Evolutionary conservation across 2,329 filamentous ascomycete species (phyloP).

Genomic region (Calonectria hongkongensis): DNA sequence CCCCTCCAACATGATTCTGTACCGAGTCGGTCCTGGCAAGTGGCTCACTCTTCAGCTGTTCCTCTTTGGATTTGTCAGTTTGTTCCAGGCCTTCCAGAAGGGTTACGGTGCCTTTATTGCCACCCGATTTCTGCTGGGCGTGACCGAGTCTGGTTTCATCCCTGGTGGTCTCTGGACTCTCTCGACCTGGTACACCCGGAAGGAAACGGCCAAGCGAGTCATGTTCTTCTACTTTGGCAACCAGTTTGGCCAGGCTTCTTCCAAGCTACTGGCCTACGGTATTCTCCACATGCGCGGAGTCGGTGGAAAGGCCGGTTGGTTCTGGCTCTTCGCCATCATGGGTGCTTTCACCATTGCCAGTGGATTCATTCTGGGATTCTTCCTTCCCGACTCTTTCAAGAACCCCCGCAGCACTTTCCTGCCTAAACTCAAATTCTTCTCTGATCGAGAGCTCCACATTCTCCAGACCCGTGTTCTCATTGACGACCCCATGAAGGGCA

Average conservation of each 20-base stretch:
- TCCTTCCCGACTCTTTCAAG: slow-evolving; percentile 66
- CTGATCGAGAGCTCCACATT: slow-evolving; percentile 64
- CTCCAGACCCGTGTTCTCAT: slow-evolving; percentile 63
- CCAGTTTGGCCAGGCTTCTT: slow-evolving; percentile 65
- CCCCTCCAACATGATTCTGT: slow-evolving; percentile 61
- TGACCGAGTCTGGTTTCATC: slow-evolving; percentile 74
- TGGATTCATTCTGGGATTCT: slow-evolving; percentile 64
- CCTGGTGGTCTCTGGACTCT: slow-evolving; percentile 71
- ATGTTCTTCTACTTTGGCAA: slow-evolving; percentile 75
- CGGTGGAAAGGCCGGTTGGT: slow-evolving; percentile 71
- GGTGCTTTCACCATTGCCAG: slow-evolving; percentile 70
- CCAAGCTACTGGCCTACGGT: slow-evolving; percentile 64
- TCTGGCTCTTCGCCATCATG: slow-evolving; percentile 74
- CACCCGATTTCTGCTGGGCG: slow-evolving; percentile 71
- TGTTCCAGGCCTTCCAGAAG: slow-evolving; percentile 72
- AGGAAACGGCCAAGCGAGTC: slow-evolving; percentile 71
- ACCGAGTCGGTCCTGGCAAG: slow-evolving; percentile 64
- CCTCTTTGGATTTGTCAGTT: slow-evolving; percentile 71
- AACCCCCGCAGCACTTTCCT: slow-evolving; percentile 65
- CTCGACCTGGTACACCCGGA: slow-evolving; percentile 73
- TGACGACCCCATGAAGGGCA: slow-evolving; percentile 67
- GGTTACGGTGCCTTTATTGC: slow-evolving; percentile 68
- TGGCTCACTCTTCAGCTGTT: slow-evolving; percentile 74
- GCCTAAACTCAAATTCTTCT: slow-evolving; percentile 60
- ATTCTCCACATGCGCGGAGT: slow-evolving; percentile 71